phyloP scores from a whole-genome alignment of 139 green algal species.

The Micractinium sp. region DNA sequence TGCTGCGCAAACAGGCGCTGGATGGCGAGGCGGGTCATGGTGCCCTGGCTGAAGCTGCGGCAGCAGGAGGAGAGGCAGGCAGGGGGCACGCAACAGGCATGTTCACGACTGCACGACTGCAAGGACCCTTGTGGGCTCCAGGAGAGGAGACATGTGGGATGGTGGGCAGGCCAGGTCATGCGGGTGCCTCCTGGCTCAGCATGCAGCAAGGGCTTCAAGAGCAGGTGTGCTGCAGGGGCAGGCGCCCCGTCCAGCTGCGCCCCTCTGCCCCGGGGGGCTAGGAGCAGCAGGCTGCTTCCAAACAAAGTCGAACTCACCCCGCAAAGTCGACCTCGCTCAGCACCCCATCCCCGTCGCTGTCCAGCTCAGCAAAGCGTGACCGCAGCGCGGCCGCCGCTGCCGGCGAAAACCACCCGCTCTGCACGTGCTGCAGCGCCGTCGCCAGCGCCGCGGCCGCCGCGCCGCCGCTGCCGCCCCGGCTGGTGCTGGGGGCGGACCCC shows the following conservation, averaged over 20 bases:
- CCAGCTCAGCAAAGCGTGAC: conserved; percentile 66
- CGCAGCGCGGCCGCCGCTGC: conserved; percentile 62
- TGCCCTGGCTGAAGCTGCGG: conserved; percentile 63
- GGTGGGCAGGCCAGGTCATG: too few relatives aligned
- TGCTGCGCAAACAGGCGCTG: conserved; percentile 76
- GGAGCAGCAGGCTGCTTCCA: not conserved
- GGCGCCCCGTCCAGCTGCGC: too few relatives aligned
- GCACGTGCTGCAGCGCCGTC: conserved; percentile 25
- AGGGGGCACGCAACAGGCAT: not conserved
- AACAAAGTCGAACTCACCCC: too few relatives aligned
- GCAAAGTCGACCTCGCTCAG: conserved; percentile 64
- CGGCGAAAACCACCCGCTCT: conserved; percentile 67
- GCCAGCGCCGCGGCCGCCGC: not conserved
- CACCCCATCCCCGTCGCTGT: conserved; percentile 65
- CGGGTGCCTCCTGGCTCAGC: too few relatives aligned
- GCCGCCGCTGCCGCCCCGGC: conserved; percentile 21
- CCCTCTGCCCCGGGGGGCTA: too few relatives aligned
- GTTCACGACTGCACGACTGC: too few relatives aligned
- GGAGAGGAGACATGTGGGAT: too few relatives aligned
- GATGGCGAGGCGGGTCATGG: conserved; percentile 73
- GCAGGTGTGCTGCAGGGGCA: not conserved
- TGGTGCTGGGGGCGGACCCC: conserved; percentile 37
- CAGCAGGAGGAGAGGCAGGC: not conserved
- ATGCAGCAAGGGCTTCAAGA: not conserved
- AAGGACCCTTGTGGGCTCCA: too few relatives aligned